Percentiles rank a stretch among this genome's conserved stretches.
These are phyloP conservation scores for Hypholoma fasciculare DNA, from an alignment of 768 basidiomycete genomes.

Conservation along the genomic window DNA sequence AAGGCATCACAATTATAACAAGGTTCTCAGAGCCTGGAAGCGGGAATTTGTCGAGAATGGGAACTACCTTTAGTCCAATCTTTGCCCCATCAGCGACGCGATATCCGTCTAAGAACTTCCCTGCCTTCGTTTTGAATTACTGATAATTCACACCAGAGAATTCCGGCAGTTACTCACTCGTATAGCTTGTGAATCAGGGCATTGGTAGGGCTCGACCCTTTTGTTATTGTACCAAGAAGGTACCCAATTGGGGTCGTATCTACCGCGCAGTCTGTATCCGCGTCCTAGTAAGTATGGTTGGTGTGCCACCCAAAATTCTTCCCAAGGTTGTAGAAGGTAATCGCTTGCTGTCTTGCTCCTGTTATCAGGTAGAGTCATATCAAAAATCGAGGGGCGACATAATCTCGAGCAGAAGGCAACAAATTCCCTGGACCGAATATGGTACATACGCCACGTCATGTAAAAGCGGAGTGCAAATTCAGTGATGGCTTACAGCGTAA, in stretches of 20 bases:
- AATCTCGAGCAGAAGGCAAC: too few relatives aligned
- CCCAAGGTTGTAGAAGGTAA: too few relatives aligned
- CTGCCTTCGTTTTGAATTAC: not conserved
- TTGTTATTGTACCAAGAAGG: conserved; percentile 5
- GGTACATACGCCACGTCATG: too few relatives aligned
- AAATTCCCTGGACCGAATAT: too few relatives aligned
- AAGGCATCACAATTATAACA: not conserved
- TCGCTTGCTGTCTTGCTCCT: too few relatives aligned
- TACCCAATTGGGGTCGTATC: conserved; percentile 11
- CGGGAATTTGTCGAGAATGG: not conserved
- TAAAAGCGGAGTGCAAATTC: too few relatives aligned
- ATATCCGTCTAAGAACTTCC: not conserved
- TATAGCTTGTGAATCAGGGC: conserved; percentile 1
- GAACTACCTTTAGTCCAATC: conserved; percentile 3
- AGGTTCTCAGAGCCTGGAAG: not conserved
- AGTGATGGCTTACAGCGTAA: too few relatives aligned
- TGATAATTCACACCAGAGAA: too few relatives aligned
- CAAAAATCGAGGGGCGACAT: too few relatives aligned
- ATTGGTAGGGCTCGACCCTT: not conserved
- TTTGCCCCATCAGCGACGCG: conserved; percentile 1
- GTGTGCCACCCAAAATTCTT: conserved; percentile 1
- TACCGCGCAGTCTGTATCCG: conserved; percentile 5
- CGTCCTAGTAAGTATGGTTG: conserved; percentile 3
- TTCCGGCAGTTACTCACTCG: not conserved
- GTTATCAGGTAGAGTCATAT: too few relatives aligned